Evolutionary conservation across 2,329 filamentous ascomycete genomes (phyloP).

Genomic region (Pseudogymnoascus sp.): DNA sequence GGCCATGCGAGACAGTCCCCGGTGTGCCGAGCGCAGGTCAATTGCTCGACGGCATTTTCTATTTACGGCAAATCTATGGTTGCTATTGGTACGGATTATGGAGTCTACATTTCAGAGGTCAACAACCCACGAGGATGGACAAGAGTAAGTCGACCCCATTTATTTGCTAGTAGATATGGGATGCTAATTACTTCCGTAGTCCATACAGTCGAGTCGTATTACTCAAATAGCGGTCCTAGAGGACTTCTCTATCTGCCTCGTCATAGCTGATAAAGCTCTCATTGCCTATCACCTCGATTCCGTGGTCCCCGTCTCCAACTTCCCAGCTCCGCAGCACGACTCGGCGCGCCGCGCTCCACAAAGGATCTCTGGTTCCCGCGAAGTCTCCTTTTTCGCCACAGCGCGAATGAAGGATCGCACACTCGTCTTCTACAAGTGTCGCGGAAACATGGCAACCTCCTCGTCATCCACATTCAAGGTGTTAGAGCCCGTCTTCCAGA

Average conservation of each 20-base stretch:
- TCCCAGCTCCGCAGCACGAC: constrained; percentile 56
- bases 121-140: constrained; percentile 86
- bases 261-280: constrained; percentile 84
- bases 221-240: constrained; percentile 93
- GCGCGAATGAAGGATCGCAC: constrained; percentile 96
- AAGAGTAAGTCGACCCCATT: constrained; percentile 52
- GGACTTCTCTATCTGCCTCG: constrained; percentile 85
- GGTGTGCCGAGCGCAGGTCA: constrained; percentile 77
- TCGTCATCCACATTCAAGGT: constrained; percentile 79
- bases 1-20: constrained; percentile 63
- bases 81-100: constrained; percentile 90
- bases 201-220: constrained; percentile 64
- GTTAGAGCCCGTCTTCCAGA: constrained; percentile 90
- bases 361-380: constrained; percentile 74
- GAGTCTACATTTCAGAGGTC: constrained; percentile 82
- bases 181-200: constrained; percentile 38
- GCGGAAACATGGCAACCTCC: constrained; percentile 65
- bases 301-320: constrained; percentile 57
- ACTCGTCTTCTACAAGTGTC: constrained; percentile 94
- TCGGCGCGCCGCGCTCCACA: constrained; percentile 81
- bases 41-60: constrained; percentile 86
- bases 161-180: background rate
- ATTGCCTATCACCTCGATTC: constrained; percentile 92
- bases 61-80: constrained; percentile 79
- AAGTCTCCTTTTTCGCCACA: constrained; percentile 93